These are phyloP conservation scores for Umbelopsis vinacea DNA, from an alignment of 192 early-diverging fungal species.

Conservation along the genomic window DNA sequence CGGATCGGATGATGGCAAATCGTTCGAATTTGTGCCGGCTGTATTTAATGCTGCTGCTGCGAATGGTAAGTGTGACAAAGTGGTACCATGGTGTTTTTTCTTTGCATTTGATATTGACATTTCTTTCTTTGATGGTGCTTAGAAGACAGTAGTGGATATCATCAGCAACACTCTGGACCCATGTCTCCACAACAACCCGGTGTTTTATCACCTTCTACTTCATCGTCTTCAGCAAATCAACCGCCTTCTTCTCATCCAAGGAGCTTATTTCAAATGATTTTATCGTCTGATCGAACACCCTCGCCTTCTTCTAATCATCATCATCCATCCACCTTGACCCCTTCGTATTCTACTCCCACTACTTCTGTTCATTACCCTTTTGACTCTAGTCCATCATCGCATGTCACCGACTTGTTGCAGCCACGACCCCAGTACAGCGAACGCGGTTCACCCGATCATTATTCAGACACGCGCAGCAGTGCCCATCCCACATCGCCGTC, in stretches of 20 bases:
- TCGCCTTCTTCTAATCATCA: not conserved
- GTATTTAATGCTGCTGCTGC: not conserved
- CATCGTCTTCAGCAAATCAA: not conserved
- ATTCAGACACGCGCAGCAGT: conserved; percentile 9
- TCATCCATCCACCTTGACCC: conserved; percentile 3
- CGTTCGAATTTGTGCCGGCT: conserved; percentile 6
- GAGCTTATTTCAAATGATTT: conserved; percentile 19
- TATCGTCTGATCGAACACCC: not conserved
- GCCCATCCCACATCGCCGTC: conserved; percentile 1
- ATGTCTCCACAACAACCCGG: conserved; percentile 1
- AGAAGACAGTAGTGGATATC: not conserved
- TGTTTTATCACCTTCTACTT: not conserved
- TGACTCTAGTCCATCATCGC: conserved; percentile 14
- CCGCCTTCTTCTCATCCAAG: not conserved
- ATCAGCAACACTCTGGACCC: not conserved
- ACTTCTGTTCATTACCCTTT: conserved; percentile 4
- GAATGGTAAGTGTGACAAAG: not conserved
- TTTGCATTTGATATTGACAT: no score
- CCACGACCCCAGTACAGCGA: not conserved
- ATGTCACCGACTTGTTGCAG: not conserved
- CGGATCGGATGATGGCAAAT: not conserved
- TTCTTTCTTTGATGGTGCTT: no score
- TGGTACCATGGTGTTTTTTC: no score
- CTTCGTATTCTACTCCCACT: conserved; percentile 16
- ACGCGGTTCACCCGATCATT: conserved; percentile 5